Base-by-base conservation (phyloP, 768 basidiomycete genomes). In the Termitomyces sp. region DNA sequence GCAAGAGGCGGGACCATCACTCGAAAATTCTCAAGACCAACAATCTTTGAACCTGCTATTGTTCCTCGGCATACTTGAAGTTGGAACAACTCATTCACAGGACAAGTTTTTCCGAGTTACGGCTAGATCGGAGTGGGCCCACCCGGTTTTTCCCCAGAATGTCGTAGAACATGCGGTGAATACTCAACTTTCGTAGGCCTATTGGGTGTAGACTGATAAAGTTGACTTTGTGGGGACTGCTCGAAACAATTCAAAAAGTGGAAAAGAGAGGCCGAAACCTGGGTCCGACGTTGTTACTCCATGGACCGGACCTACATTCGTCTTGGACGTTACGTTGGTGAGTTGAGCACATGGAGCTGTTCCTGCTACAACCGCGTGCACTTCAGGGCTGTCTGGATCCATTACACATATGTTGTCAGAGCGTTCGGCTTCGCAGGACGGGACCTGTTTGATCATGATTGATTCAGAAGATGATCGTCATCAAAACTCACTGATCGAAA, bases 1-100 rank as follows among this genome's bases (percentile, higher is more conserved):
- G 83, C 74, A 70, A 66, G 47, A 78, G 77, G 0, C 84, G 51
- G 80, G 80, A 20, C 75, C 80, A 58, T 65, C 70, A 1, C 70
- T 85, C 9, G 69, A 71, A 2, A 85, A 87, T 66, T 70, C 87
- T 18, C 85, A 86, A 0, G 88, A 84, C 69, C 69, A 62, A 2
- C 83, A 86, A 54, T 82, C 84, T 5, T 59, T 84, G 47, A 84
- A 76, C 61, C 82, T 84, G 2, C 48, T 80, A n/a, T 67, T 87
- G 1, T 81, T 84, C 18, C 57, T 81, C 23, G 69, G 75, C 7
- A 79, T 85, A 23, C 60, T 87, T 58, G 66, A 81, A 8, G 74
- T 85, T 10, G 79, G 77, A 3, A 71, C 71, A 23, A 23, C 13
- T 63, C 84, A 79, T 83, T 86, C 63, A 69, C 78, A 32, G 82